These are phyloP conservation scores for Yarrowia yakushimensis DNA, from an alignment of 805 yeast genomes.

Conservation along the genomic window DNA sequence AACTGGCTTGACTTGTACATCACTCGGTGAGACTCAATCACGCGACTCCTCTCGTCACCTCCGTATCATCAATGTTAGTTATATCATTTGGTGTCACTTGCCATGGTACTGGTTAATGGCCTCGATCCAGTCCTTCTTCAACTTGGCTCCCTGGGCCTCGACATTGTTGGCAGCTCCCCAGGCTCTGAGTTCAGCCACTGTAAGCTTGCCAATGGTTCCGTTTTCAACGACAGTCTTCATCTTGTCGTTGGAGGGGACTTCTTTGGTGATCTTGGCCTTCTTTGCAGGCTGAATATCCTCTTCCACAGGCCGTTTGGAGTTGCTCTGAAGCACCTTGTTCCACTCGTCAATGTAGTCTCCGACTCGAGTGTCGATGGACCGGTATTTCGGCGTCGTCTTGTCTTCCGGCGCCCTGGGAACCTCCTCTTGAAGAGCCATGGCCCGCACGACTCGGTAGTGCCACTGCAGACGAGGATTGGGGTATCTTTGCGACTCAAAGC, in stretches of 20 bases:
- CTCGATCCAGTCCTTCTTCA: conserved; percentile 23
- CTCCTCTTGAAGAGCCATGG: conserved; percentile 57
- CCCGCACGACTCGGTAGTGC: conserved; percentile 60
- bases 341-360: conserved; percentile 28
- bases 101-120: not conserved
- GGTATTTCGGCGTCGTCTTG: conserved; percentile 32
- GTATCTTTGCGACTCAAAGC: conserved; percentile 55
- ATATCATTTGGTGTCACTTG: not conserved
- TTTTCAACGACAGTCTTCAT: not conserved
- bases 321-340: not conserved
- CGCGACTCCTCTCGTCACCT: too few relatives aligned
- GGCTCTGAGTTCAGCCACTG: conserved; percentile 26
- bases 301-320: not conserved
- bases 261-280: not conserved
- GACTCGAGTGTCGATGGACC: conserved; percentile 32
- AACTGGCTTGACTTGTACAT: too few relatives aligned
- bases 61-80: not conserved
- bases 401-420: conserved; percentile 35
- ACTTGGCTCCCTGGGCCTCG: not conserved
- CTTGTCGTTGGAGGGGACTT: not conserved
- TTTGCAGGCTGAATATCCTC: not conserved
- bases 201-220: not conserved
- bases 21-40: too few relatives aligned
- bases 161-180: conserved; percentile 13
- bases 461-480: conserved; percentile 28